These are phyloP conservation scores for Naegleria fowleri DNA, from an alignment of 208 protist species.

Conservation along the genomic window DNA sequence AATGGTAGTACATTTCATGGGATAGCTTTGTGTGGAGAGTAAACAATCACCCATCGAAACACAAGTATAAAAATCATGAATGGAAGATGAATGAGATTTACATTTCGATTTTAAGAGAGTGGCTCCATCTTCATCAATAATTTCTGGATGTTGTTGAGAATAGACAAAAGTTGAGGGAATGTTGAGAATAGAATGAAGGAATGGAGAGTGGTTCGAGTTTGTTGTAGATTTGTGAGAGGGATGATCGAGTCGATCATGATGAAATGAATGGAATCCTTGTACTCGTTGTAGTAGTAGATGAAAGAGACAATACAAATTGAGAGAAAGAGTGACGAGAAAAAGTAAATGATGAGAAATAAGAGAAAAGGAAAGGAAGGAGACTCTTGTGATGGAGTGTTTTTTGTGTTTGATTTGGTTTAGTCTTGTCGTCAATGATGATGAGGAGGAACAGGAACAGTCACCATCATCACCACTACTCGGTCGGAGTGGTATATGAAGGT, in stretches of 20 bases:
- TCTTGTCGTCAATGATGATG: too few relatives aligned
- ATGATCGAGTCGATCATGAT: too few relatives aligned
- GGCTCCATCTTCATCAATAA: not conserved
- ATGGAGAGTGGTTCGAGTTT: too few relatives aligned
- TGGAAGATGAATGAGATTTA: not conserved
- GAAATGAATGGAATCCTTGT: too few relatives aligned
- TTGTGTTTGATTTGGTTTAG: too few relatives aligned
- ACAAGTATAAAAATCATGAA: not conserved
- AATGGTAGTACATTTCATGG: not conserved
- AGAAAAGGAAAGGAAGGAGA: conserved; percentile 56
- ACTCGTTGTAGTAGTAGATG: not conserved
- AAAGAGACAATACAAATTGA: conserved; percentile 53
- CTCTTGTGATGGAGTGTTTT: not conserved
- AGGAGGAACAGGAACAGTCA: too few relatives aligned
- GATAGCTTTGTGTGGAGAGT: not conserved
- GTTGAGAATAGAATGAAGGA: too few relatives aligned
- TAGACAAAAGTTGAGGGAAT: not conserved
- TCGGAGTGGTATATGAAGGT: too few relatives aligned
- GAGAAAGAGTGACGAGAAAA: conserved; percentile 69
- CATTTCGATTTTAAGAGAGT: not conserved
- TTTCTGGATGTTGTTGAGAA: not conserved
- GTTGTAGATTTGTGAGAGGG: too few relatives aligned
- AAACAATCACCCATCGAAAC: not conserved
- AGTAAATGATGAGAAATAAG: not conserved
- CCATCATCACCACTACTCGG: too few relatives aligned